phyloP scores from a whole-genome alignment of 306 rosid species.

The Cucurbita pepo region DNA sequence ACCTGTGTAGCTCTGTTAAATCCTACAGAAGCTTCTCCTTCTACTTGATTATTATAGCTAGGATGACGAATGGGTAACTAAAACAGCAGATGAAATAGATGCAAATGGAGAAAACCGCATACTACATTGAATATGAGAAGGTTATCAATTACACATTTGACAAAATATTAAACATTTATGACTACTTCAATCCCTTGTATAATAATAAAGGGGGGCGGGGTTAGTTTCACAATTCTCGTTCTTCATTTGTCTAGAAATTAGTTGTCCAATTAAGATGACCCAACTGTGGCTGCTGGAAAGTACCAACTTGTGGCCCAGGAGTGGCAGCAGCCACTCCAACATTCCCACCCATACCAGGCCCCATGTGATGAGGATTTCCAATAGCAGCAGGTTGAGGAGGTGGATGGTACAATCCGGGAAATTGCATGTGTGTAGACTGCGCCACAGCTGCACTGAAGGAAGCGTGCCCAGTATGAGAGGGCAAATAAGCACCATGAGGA shows the following conservation, averaged over 20 bases:
- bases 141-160: conserved; percentile 31
- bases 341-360: conserved; percentile 66
- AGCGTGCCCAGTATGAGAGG: conserved; percentile 66
- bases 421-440: conserved; percentile 97
- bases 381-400: conserved; percentile 58
- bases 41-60: background rate
- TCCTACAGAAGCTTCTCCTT: background rate
- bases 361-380: conserved; percentile 69
- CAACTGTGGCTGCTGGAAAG: conserved; percentile 82
- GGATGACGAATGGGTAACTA: background rate
- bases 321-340: conserved; percentile 79
- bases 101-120: conserved; percentile 5
- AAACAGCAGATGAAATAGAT: background rate
- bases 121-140: conserved; percentile 19
- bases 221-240: conserved; percentile 28
- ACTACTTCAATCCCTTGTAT: conserved; percentile 45
- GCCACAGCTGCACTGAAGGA: conserved; percentile 76
- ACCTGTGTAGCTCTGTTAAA: background rate
- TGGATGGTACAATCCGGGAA: conserved; percentile 84
- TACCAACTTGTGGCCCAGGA: conserved; percentile 89
- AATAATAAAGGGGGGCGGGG: conserved; percentile 47
- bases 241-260: conserved; percentile 50
- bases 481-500: conserved; percentile 72
- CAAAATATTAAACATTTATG: conserved; percentile 41
- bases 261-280: conserved; percentile 84